These are phyloP conservation scores for Penicillium janthinellum DNA, from an alignment of 2,329 filamentous ascomycete genomes.

Conservation along the genomic window DNA sequence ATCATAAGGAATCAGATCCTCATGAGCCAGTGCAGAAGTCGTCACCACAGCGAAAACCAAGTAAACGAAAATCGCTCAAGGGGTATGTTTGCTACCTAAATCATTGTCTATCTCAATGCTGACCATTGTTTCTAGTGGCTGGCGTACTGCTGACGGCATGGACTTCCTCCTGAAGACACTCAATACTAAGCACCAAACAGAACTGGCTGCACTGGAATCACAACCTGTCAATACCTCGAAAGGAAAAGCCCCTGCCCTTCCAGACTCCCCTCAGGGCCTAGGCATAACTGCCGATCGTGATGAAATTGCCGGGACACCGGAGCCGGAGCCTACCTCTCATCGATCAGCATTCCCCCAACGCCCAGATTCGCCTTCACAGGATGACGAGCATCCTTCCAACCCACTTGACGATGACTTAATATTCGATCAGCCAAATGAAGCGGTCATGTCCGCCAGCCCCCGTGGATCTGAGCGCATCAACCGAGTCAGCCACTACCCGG, in stretches of 20 bases:
- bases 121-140: not conserved
- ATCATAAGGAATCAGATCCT: not conserved
- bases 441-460: constrained; percentile 18
- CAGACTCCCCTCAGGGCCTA: not conserved
- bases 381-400: not conserved
- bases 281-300: not conserved
- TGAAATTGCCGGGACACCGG: constrained; percentile 5
- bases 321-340: constrained; percentile 1
- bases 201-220: not conserved
- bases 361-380: not conserved
- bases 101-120: not conserved
- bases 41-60: not conserved
- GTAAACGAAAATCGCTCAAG: not conserved
- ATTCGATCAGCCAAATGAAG: constrained; percentile 2
- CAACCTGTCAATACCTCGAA: not conserved
- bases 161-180: not conserved
- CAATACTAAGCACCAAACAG: not conserved
- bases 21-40: not conserved
- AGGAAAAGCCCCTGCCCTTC: not conserved
- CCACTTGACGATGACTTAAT: constrained; percentile 14
- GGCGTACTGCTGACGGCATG: not conserved
- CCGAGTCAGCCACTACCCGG: constrained; percentile 19
- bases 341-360: not conserved
- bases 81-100: not conserved
- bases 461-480: constrained; percentile 22